These are phyloP conservation scores for Populus tremula DNA, from an alignment of 345 rosid species.

Conservation along the genomic window DNA sequence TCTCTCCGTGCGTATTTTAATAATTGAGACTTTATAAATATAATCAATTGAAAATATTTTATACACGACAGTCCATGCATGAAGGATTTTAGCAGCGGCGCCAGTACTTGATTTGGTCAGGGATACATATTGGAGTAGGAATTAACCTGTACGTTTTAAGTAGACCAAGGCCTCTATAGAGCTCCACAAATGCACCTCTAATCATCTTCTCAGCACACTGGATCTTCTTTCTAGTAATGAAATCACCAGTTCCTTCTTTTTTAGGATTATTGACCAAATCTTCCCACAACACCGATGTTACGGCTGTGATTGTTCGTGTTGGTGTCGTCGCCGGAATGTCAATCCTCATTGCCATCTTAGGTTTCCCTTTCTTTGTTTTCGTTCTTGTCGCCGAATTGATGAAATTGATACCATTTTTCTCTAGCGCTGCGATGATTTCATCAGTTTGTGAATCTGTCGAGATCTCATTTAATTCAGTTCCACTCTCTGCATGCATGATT, in stretches of 20 bases:
- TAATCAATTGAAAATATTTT: neutral
- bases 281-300: constrained; percentile 74
- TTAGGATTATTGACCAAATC: constrained; percentile 78
- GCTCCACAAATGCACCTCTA: constrained; percentile 82
- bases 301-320: constrained; percentile 56
- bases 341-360: constrained; percentile 68
- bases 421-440: constrained; percentile 65
- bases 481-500: constrained; percentile 35
- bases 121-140: neutral
- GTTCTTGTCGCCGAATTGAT: constrained; percentile 56
- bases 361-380: constrained; percentile 73
- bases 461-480: constrained; percentile 34
- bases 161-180: constrained; percentile 73
- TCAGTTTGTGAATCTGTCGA: constrained; percentile 45
- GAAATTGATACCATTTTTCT: constrained; percentile 71
- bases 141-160: constrained; percentile 68
- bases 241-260: constrained; percentile 52
- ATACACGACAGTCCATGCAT: neutral
- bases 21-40: too few relatives aligned
- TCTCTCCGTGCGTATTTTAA: too few relatives aligned
- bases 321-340: constrained; percentile 69
- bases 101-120: neutral
- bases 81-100: neutral
- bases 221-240: constrained; percentile 65
- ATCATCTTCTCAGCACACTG: constrained; percentile 89